Evolutionary conservation across 768 basidiomycete species (phyloP).

Genomic region (Cytidiella melzeri): DNA sequence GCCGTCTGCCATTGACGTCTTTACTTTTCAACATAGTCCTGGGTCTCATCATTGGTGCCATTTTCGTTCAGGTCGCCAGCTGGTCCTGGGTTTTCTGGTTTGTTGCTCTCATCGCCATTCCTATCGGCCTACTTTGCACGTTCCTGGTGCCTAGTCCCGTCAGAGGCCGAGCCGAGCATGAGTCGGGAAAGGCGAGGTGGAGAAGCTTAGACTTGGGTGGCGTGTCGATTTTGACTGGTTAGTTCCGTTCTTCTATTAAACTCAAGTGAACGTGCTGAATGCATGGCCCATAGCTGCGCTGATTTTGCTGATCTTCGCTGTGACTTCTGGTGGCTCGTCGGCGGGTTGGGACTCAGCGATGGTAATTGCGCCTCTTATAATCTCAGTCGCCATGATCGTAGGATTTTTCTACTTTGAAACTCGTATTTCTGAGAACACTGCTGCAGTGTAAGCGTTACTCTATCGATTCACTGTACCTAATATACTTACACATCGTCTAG

Average conservation of each 20-base stretch:
- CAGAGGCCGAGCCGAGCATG: neutral
- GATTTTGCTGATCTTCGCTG: constrained; percentile 30
- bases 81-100: constrained; percentile 45
- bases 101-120: constrained; percentile 33
- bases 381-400: constrained; percentile 32
- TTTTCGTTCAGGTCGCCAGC: constrained; percentile 30
- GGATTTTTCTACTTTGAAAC: constrained; percentile 39
- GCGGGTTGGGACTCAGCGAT: constrained; percentile 34
- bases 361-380: constrained; percentile 38
- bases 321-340: constrained; percentile 33
- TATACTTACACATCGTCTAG: constrained; percentile 9
- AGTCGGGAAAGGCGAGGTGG: constrained; percentile 18
- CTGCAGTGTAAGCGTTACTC: constrained; percentile 23
- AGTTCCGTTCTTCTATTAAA: neutral
- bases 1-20: neutral
- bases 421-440: constrained; percentile 27
- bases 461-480: neutral
- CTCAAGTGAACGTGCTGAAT: neutral
- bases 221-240: constrained; percentile 30
- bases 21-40: too few species aligned
- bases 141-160: constrained; percentile 25
- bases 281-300: constrained; percentile 18
- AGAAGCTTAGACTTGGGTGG: constrained; percentile 30
- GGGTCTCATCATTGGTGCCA: constrained; percentile 31
- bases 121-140: constrained; percentile 24